These are phyloP conservation scores for Trametes meyenii DNA, from an alignment of 768 basidiomycete genomes.

Conservation along the genomic window DNA sequence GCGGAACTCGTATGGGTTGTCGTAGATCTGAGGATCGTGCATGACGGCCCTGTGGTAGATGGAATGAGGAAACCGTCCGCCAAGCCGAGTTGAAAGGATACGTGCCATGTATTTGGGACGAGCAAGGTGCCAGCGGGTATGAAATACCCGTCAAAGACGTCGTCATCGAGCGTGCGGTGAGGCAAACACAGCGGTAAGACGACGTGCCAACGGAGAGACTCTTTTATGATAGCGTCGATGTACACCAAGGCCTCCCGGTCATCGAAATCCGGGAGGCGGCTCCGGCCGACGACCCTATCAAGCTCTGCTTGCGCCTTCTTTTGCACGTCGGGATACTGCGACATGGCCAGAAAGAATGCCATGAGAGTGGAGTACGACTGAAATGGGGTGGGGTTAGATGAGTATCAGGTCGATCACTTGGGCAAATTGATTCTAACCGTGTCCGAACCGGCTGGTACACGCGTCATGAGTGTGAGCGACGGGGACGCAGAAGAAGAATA, in stretches of 20 bases:
- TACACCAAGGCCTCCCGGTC: slow-evolving; percentile 12
- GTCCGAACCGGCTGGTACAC: slow-evolving; percentile 23
- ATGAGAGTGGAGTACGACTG: slow-evolving; percentile 29
- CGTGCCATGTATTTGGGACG: slow-evolving; percentile 31
- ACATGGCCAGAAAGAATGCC: slow-evolving; percentile 35
- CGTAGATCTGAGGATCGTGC: slow-evolving; percentile 86
- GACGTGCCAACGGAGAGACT: slow-evolving; percentile 21
- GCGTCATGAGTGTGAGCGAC: too few relatives aligned
- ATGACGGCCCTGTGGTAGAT: slow-evolving; percentile 49
- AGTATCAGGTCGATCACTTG: too few relatives aligned
- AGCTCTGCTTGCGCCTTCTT: slow-evolving; percentile 17
- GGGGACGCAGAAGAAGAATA: neutral
- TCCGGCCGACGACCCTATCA: slow-evolving; percentile 12
- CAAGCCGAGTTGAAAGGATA: neutral
- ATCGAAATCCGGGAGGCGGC: slow-evolving; percentile 13
- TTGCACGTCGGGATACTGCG: slow-evolving; percentile 30
- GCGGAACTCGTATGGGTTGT: slow-evolving; percentile 76
- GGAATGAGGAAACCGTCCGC: neutral
- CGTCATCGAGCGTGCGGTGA: slow-evolving; percentile 35
- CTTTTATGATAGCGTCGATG: slow-evolving; percentile 16
- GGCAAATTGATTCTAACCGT: slow-evolving; percentile 17
- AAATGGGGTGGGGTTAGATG: too few relatives aligned
- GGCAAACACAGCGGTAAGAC: slow-evolving; percentile 3
- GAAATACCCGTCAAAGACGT: slow-evolving; percentile 26
- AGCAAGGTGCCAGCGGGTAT: slow-evolving; percentile 31